Base-by-base conservation (phyloP, 2,329 filamentous ascomycete genomes). In the Fusarium praegraminearum region DNA sequence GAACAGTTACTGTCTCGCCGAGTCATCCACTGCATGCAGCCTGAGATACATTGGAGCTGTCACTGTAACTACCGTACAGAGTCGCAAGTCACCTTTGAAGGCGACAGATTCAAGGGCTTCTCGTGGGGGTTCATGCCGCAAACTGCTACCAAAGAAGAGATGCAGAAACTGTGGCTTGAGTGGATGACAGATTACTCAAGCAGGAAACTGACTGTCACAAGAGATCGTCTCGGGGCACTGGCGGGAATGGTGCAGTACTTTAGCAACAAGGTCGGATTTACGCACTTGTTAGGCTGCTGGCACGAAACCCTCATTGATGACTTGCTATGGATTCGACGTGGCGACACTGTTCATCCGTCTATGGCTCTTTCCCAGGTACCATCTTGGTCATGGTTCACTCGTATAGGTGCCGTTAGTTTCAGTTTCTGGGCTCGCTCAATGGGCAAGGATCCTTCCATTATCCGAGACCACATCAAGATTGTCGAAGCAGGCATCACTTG, bases 341-440 rank as follows among this genome's bases (percentile, higher is more conserved):
- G 47, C 13, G 35, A 35, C 13, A 9, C 16, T 8, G 16, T 28
- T 7, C 36, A 43, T 11, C n/a, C 28, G 18, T 38, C 26, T 4
- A 20, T 24, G 8, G 12, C 28, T 4, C n/a, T 51, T 3, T 15
- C 47, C 12, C 10, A 15, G 3, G 24, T 53, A 4, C 57, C 57
- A 4, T 65, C 61, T n/a, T 67, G 65, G 62, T 49, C 52, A 13
- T 65, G 62, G 62, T 32, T 67, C 3, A 65, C 62, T 32, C 50
- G 49, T 38, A 10, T 20, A 18, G 13, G 28, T 13, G 11, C 7
- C 3, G 1, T 62, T 20, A 0, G 6, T 18, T 18, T 62, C 4
- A 18, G 7, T 15, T 65, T 47, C 13, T 65, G 51, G 45, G 12
- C 20, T 7, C 30, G 46, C 9, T n/a, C 24, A 2, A 50, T 22